Base-by-base conservation (phyloP, 2,329 filamentous ascomycete species). In the Calonectria montana region DNA sequence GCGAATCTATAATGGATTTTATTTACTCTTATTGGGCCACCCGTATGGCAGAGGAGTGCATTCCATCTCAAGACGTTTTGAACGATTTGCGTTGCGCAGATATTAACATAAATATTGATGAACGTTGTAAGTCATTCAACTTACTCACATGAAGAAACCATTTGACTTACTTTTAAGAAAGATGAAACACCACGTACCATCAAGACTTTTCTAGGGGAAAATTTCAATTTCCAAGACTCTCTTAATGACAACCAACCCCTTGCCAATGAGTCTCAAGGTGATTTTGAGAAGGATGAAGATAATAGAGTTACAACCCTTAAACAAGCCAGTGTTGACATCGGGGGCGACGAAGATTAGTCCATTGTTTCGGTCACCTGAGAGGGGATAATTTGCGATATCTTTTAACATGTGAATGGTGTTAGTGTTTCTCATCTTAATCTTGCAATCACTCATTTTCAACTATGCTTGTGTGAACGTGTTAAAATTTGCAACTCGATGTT, bases 401-500 rank as follows among this genome's bases (percentile, higher is more conserved):
- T n/a, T n/a, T n/a, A n/a, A n/a, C n/a, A n/a, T n/a, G n/a, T n/a
- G n/a, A n/a, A n/a, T n/a, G n/a, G n/a, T n/a, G n/a, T n/a, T n/a
- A n/a, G n/a, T n/a, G n/a, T n/a, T 18, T 45, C 18, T 45, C 8
- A 9, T 2, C 3, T 10, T 21, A 6, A 6, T 18, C 21, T 21
- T 3, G 9, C 9, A 39, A 25, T 39, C 31, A 59, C 31, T 23
- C 5, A 10, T 59, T 23, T 59, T 23, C n/a, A 39, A 39, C 12
- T 23, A 4, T 39, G 35, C n/a, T 25, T 39, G 27, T 37, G n/a
- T 50, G 29, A 53, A 65, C 21, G 21, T 29, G 5, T 61, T 65
- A 27, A 43, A 65, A 61, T 70, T 59, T 50, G 45, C 18, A 48
- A 25, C 50, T 50, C 13, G 9, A 53, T 65, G 67, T 31, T 50